Conservation (phyloP, 176 grass and related monocot genomes). For the Chloris gayana region DNA sequence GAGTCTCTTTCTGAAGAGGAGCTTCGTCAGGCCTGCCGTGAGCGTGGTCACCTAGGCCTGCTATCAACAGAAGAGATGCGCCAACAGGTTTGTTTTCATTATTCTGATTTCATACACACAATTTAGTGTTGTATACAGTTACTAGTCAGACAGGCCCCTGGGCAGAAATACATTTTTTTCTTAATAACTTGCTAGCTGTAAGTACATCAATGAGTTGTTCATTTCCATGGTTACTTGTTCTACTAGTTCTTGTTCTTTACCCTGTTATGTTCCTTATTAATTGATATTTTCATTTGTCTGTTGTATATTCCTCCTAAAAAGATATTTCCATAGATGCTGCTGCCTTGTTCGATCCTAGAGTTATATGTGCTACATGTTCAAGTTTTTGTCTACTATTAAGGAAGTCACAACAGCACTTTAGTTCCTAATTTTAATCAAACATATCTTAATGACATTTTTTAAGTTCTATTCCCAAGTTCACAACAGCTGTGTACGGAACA, state of each 20-base stretch:
- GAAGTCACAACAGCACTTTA: constrained; percentile 16
- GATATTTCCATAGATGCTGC: neutral
- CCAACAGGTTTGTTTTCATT: constrained; percentile 65
- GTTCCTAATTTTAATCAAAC: constrained; percentile 32
- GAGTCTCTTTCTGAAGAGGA: constrained; percentile 99
- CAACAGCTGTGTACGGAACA: neutral
- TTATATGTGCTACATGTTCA: constrained; percentile 26
- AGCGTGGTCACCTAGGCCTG: constrained; percentile 86
- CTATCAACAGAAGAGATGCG: constrained; percentile 95
- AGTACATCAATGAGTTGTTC: neutral
- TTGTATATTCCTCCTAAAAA: too few relatives aligned
- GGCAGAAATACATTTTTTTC: neutral
- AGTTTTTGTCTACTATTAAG: constrained; percentile 22
- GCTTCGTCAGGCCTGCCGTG: constrained; percentile 89
- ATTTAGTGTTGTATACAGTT: constrained; percentile 27
- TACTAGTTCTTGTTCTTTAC: constrained; percentile 34
- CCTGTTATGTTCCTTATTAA: constrained; percentile 14
- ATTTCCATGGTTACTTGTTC: neutral
- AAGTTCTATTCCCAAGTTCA: constrained; percentile 16
- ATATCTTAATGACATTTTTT: neutral
- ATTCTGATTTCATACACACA: constrained; percentile 14
- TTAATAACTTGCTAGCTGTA: constrained; percentile 8
- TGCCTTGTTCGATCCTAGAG: neutral
- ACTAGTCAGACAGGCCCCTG: too few relatives aligned
- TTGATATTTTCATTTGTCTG: neutral